Percentiles rank a stretch among this genome's conserved stretches.
Evolutionary conservation across 305 asterid genomes (phyloP).

Genomic region (Rubia peregrina): DNA sequence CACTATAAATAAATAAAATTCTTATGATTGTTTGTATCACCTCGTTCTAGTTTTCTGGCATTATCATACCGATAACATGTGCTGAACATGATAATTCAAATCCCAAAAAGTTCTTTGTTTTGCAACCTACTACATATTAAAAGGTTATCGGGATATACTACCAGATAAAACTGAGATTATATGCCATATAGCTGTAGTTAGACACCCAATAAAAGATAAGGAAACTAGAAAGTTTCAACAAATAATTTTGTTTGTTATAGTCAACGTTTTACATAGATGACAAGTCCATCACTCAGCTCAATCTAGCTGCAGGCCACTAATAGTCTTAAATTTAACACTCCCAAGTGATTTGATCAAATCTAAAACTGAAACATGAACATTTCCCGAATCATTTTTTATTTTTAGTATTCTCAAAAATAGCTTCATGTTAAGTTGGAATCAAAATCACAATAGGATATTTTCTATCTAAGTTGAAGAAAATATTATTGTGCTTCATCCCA

Average conservation of each 20-base stretch:
- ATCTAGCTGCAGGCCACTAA: not conserved
- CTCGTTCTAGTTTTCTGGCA: not conserved
- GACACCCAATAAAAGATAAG: not conserved
- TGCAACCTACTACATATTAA: not conserved
- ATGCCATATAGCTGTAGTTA: not conserved
- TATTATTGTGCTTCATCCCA: not conserved
- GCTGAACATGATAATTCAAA: too few species aligned
- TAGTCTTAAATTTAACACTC: not conserved
- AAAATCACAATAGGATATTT: not conserved
- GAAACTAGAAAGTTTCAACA: conserved; percentile 1
- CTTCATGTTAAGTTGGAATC: not conserved
- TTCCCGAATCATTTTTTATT: not conserved
- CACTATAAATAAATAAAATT: not conserved
- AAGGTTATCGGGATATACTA: not conserved
- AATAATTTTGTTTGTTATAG: not conserved
- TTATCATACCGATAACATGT: not conserved
- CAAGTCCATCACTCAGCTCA: conserved; percentile 1
- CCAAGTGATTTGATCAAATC: not conserved
- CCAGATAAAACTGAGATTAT: not conserved
- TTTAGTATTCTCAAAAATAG: not conserved
- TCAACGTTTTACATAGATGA: not conserved
- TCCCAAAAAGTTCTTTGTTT: not conserved
- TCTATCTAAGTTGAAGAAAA: not conserved
- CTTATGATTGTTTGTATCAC: not conserved
- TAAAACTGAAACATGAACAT: not conserved